These are phyloP conservation scores for Pseudonectria buxi DNA, from an alignment of 2,329 filamentous ascomycete genomes.

Conservation along the genomic window DNA sequence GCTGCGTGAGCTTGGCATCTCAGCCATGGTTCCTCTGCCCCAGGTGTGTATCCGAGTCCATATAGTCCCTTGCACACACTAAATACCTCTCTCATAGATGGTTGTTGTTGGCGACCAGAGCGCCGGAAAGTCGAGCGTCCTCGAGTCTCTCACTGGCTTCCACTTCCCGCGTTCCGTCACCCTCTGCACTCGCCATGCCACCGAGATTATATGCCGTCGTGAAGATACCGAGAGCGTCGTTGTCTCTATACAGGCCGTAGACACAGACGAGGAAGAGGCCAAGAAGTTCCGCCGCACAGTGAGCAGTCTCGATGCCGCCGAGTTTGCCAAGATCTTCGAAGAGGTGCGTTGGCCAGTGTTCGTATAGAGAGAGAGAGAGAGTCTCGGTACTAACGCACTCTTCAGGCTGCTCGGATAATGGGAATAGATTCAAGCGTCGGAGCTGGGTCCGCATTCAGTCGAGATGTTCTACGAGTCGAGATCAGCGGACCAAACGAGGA, in stretches of 20 bases:
- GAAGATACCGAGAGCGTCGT: slow-evolving; percentile 27
- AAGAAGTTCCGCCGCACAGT: slow-evolving; percentile 22
- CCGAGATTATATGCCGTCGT: slow-evolving; percentile 39
- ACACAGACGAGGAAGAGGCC: slow-evolving; percentile 7
- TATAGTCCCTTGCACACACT: rapidly evolving
- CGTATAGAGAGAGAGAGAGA: no score
- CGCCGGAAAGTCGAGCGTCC: slow-evolving; percentile 77
- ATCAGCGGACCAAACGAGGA: slow-evolving; percentile 38
- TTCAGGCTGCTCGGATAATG: slow-evolving; percentile 37
- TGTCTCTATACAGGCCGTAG: slow-evolving; percentile 32
- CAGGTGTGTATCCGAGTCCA: slow-evolving; percentile 51
- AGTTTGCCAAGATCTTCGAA: slow-evolving; percentile 32
- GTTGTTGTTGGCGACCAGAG: slow-evolving; percentile 81
- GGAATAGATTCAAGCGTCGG: slow-evolving; percentile 29
- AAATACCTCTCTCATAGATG: slow-evolving; percentile 44
- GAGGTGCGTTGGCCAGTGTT: slow-evolving; percentile 24
- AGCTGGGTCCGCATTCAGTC: slow-evolving; percentile 34
- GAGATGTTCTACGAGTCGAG: slow-evolving; percentile 35
- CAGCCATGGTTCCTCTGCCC: slow-evolving; percentile 26
- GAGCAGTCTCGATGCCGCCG: slow-evolving; percentile 16
- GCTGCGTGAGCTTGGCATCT: slow-evolving; percentile 34
- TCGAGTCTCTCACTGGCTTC: slow-evolving; percentile 56
- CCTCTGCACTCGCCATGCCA: slow-evolving; percentile 44
- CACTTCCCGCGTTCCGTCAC: slow-evolving; percentile 37
- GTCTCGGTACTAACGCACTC: neutral